These are phyloP conservation scores for Arabidopsis suecica DNA, from an alignment of 345 rosid species.

Conservation along the genomic window DNA sequence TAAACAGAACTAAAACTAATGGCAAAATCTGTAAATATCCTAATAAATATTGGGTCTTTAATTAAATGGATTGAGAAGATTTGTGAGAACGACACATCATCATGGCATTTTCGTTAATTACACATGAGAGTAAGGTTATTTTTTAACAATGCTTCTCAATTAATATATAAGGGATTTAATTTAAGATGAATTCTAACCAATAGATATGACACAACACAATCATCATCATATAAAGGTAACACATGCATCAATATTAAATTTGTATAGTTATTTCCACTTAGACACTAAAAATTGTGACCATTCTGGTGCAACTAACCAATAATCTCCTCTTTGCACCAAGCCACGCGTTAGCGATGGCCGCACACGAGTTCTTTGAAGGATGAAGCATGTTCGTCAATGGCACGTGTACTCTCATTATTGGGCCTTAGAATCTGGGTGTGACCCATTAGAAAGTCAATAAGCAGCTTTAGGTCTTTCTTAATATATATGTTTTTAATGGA, in stretches of 20 bases:
- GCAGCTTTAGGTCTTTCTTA: background rate
- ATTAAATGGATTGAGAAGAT: no score
- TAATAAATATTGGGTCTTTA: no score
- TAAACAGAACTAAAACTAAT: no score
- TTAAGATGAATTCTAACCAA: no score
- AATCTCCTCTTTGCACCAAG: background rate
- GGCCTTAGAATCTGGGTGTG: background rate
- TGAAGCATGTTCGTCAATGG: constrained; percentile 9
- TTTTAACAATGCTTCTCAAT: no score
- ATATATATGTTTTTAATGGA: constrained; percentile 2
- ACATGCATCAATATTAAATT: background rate
- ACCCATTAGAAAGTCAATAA: background rate
- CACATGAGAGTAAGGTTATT: no score
- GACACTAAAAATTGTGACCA: background rate
- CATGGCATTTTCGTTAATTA: no score
- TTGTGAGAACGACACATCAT: no score
- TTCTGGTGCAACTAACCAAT: no score
- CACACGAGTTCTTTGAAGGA: background rate
- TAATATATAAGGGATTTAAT: no score
- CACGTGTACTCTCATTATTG: background rate
- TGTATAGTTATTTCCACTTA: background rate
- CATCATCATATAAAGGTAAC: no score
- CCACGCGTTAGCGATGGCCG: background rate
- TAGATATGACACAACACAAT: background rate
- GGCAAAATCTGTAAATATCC: no score